Percentiles rank a stretch among this genome's conserved stretches.
Conservation (phyloP, 2,329 filamentous ascomycete species). For the Nemania bipapillata region DNA sequence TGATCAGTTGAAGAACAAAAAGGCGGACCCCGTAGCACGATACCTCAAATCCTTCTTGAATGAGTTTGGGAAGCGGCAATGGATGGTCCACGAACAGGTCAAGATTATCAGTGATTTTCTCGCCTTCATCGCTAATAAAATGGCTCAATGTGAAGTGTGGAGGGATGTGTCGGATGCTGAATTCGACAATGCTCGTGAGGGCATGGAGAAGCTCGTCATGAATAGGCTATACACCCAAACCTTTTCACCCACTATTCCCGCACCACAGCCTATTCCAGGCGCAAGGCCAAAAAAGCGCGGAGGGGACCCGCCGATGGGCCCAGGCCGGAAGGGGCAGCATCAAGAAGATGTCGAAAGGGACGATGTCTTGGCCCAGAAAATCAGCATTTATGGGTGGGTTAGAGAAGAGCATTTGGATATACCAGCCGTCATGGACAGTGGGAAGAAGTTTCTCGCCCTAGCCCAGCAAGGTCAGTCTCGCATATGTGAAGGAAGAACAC, state of each 20-base stretch:
- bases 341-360: constrained; percentile 98
- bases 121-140: constrained; percentile 96
- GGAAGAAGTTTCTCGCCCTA: constrained; percentile 84
- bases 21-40: constrained; percentile 95
- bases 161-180: constrained; percentile 93
- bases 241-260: constrained; percentile 91
- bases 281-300: constrained; percentile 75
- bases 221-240: constrained; percentile 95
- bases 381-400: constrained; percentile 96
- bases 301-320: constrained; percentile 74
- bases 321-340: constrained; percentile 91
- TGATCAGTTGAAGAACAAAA: constrained; percentile 93
- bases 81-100: constrained; percentile 99
- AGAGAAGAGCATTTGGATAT: constrained; percentile 94
- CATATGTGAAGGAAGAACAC: neutral
- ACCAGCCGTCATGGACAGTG: constrained; percentile 82
- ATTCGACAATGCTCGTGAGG: constrained; percentile 97
- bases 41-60: constrained; percentile 93
- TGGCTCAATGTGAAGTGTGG: constrained; percentile 97
- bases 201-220: constrained; percentile 99
- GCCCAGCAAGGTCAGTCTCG: constrained; percentile 80
- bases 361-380: constrained; percentile 94
- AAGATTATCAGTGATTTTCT: constrained; percentile 98
- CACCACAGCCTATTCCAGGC: constrained; percentile 77
- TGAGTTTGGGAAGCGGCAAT: constrained; percentile 97